Evolutionary conservation across 805 yeast species (phyloP), one percentile per base, ranked within the genome.

Genomic region (Phaffomyces opuntiae): DNA sequence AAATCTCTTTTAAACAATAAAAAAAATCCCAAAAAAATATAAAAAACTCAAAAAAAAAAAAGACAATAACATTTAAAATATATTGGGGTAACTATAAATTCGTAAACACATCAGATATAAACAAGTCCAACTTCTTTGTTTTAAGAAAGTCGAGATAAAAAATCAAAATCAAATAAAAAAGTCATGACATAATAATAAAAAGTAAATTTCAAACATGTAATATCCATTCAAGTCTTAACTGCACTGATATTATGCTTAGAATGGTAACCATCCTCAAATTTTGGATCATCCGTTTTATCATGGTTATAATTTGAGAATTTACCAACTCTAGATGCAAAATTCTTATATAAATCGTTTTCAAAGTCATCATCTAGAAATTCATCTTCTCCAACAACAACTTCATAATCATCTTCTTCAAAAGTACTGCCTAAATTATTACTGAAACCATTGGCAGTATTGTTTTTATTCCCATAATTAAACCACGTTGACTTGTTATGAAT

Each of bases 401-500:
- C 46, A 27, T 31, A 46, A 12, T 36, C 53, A 45, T 52, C 61
- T 34, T 55, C 56, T 4, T 53, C 51, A 33, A 43, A 47, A 9
- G 45, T 34, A 11, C 48, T 51, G 16, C 46, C 38, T 21, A 34
- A 6, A 26, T 29, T 29, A 29, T 29, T 29, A 29, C 14, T 29
- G 31, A 29, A 11, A 8, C 31, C 31, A 29, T 29, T 29, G 31
- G 7, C 24, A 21, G 9, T 29, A 29, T 29, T 29, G 31, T 36
- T 50, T 4, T 39, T 31, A 12, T 35, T 36, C 12, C 17, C 39
- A 39, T 51, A 52, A 2, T 46, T 44, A 38, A 62, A 61, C 69
- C 70, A 65, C 42, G 61, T 59, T 33, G 36, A 33, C 9, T 59
- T 54, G 40, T 60, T 60, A 39, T 58, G 53, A 7, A 62, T 56